Base-by-base conservation (phyloP, 805 yeast genomes). In the Saccharomycopsis synnaedendra region DNA sequence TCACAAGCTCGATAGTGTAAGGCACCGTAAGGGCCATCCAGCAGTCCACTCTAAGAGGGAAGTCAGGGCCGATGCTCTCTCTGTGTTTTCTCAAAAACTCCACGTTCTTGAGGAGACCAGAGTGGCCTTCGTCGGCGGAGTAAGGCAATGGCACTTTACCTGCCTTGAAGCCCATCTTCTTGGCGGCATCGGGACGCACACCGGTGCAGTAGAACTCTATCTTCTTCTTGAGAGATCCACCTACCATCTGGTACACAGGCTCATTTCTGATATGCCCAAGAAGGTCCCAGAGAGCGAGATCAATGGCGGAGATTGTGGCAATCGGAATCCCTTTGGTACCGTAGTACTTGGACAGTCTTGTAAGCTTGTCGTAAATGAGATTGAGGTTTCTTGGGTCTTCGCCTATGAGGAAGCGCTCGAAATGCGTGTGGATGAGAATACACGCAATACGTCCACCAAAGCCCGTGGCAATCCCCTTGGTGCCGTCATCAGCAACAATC, bases 41-140 rank as follows among this genome's bases (percentile, higher is more conserved):
- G 58, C 77, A 72, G 56, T 72, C 77, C 43, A 72, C 75, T 75
- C 72, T 71, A 43, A 72, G 54, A 48, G 77, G 77, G 66, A 69
- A 72, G 54, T 71, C 76, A 8, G 74, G 74, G 28, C 77, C 77
- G 42, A 72, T 72, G 1, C 65, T 50, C 44, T 69, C 63, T 45
- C 77, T 64, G 55, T 71, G 74, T 48, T 66, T 63, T 31, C 58
- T 59, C 41, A 72, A 60, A 55, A 70, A 71, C 53, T 66, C 72
- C 53, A 71, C 69, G 48, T 72, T 71, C 58, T 71, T 70, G 44
- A 60, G 57, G 42, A 72, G 58, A 19, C 76, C 76, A 45, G 52
- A 64, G 52, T 63, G 68, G n/a, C 76, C 76, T 56, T 72, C 76
- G 55, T 67, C 74, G 10, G 76, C 75, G 27, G 75, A 72, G 52